phyloP scores from a whole-genome alignment of 495 filamentous ascomycete species.

The Aspergillus haitiensis region DNA sequence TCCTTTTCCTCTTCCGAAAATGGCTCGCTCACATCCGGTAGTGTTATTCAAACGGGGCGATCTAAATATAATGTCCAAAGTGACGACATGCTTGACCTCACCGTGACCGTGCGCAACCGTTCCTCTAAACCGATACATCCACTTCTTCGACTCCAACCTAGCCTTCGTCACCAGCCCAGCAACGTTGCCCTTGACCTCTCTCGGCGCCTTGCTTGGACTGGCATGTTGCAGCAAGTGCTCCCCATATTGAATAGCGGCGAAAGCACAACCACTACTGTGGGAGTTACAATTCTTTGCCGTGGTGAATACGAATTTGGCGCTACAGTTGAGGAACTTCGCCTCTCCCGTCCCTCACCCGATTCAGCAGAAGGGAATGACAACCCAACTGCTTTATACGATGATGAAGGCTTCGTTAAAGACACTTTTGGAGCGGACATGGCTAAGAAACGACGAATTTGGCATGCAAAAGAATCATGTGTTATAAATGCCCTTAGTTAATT shows the following conservation, averaged over 20 bases:
- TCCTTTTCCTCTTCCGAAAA: conserved; percentile 22
- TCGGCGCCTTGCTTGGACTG: conserved; percentile 81
- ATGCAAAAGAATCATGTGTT: conserved; percentile 63
- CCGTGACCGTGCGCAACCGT: conserved; percentile 69
- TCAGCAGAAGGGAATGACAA: conserved; percentile 17
- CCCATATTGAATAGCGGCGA: conserved; percentile 58
- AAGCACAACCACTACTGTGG: conserved; percentile 56
- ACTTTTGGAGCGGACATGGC: conserved; percentile 57
- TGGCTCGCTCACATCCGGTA: conserved; percentile 1
- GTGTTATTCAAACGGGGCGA: conserved; percentile 44
- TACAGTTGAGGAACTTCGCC: conserved; percentile 74
- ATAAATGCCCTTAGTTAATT: conserved; percentile 53
- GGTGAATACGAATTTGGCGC: conserved; percentile 83
- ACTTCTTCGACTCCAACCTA: conserved; percentile 73
- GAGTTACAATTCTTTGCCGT: conserved; percentile 68
- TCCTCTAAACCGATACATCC: conserved; percentile 66
- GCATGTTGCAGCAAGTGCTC: conserved; percentile 73
- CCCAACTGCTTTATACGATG: conserved; percentile 30
- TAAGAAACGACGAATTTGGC: conserved; percentile 70
- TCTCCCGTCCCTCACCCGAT: conserved; percentile 28
- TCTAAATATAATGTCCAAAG: conserved; percentile 59
- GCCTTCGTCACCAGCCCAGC: conserved; percentile 69
- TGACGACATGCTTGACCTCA: conserved; percentile 71
- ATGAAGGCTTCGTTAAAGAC: conserved; percentile 50
- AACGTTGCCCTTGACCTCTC: conserved; percentile 78